Evolutionary conservation across 2,329 filamentous ascomycete species (phyloP).

Genomic region (Paecilomyces dactylethromorphus): DNA sequence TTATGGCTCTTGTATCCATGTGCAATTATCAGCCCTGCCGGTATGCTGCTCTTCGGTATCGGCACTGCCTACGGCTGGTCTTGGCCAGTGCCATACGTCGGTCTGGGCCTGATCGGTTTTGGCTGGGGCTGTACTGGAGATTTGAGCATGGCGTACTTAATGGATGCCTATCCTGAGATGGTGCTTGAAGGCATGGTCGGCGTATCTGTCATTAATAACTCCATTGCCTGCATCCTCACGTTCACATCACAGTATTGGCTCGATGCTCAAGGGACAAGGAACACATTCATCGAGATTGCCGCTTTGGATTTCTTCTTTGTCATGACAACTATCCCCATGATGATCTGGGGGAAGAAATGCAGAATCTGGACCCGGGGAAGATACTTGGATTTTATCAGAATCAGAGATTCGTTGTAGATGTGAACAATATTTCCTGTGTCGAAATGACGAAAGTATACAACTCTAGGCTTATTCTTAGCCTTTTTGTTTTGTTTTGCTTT

Average conservation of each 20-base stretch:
- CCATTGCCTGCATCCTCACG: constrained; percentile 49
- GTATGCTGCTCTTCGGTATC: constrained; percentile 49
- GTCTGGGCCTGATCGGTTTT: constrained; percentile 53
- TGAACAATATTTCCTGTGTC: neutral
- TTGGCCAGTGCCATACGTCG: constrained; percentile 51
- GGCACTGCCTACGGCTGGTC: constrained; percentile 45
- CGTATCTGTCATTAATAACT: constrained; percentile 53
- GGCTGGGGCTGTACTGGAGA: constrained; percentile 55
- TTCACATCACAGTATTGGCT: constrained; percentile 48
- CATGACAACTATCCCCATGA: constrained; percentile 48
- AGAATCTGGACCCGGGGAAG: constrained; percentile 42
- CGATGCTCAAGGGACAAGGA: constrained; percentile 37
- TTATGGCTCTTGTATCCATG: constrained; percentile 47
- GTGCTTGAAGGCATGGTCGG: constrained; percentile 54
- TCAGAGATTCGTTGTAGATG: constrained; percentile 33
- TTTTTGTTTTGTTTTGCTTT: too few relatives aligned
- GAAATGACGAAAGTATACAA: neutral
- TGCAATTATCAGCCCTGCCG: constrained; percentile 45
- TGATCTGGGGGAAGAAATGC: constrained; percentile 46
- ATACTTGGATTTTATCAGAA: constrained; percentile 43
- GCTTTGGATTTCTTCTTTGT: constrained; percentile 47
- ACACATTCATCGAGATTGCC: constrained; percentile 48
- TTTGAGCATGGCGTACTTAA: constrained; percentile 49
- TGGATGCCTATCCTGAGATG: constrained; percentile 52
- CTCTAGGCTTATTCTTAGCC: too few relatives aligned